A percentile compares a stretch with the other conserved stretches of the same genome.
These are phyloP conservation scores for Oehlia diaphana DNA, from an alignment of 192 early-diverging fungal species.

Conservation along the genomic window DNA sequence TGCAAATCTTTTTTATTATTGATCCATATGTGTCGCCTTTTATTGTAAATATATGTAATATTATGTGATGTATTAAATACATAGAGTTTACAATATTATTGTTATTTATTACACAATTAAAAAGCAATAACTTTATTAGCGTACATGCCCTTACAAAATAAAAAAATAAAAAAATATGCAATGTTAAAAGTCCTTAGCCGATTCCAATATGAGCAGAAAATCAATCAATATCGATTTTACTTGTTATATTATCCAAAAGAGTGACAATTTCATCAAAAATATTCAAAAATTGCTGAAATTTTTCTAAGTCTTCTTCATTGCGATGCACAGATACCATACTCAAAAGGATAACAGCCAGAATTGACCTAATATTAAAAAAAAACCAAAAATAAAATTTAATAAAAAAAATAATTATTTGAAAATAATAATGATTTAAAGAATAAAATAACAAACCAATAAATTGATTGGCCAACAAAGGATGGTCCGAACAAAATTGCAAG, in stretches of 20 bases:
- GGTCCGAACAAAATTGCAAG: background rate
- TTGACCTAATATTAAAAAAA: constrained; percentile 7
- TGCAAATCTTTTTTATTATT: too few species aligned
- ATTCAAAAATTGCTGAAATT: constrained; percentile 23
- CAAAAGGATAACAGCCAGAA: background rate
- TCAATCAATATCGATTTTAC: background rate
- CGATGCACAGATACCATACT: background rate
- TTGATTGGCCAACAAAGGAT: constrained; percentile 13
- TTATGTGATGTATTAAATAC: too few species aligned
- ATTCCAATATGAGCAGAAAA: background rate
- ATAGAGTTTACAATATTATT: too few species aligned
- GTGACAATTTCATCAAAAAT: background rate
- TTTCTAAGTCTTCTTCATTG: constrained; percentile 22
- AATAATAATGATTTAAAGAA: too few species aligned
- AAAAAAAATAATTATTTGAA: too few species aligned
- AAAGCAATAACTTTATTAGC: too few species aligned
- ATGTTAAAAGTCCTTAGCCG: background rate
- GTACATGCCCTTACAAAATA: too few species aligned
- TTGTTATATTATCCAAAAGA: background rate
- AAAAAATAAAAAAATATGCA: background rate
- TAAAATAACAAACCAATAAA: too few species aligned
- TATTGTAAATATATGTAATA: too few species aligned
- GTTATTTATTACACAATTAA: too few species aligned
- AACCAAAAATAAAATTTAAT: too few species aligned
- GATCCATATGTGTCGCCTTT: too few species aligned